Evolutionary conservation across 2,329 filamentous ascomycete species (phyloP), one percentile per base, ranked within the genome.

Genomic region (Colletotrichum sp.): DNA sequence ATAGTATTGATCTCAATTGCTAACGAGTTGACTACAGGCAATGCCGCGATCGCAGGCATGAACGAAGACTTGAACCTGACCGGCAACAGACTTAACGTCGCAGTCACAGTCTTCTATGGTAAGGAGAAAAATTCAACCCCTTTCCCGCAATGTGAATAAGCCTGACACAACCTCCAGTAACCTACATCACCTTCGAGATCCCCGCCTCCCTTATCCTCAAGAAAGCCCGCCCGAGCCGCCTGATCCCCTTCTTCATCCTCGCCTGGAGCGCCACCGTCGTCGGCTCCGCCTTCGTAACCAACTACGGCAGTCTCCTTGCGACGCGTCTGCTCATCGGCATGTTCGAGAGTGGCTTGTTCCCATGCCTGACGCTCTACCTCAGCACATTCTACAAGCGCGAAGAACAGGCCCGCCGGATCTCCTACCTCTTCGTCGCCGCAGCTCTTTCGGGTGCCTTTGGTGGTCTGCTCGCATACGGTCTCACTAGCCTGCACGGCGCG

Each of bases 81-180:
- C 9, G 77, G 81, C 15, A 81, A 82, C 60, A 81, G 88, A 75
- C 88, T 87, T 78, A 87, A 85, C 18, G 87, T 82, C 3, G 88
- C 79, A 0, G 78, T 80, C 24, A 78, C 77, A 13, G 72, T 90
- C 64, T 89, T 90, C 78, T 90, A 89, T 75, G 73, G 73, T 72
- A 55, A 57, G n/a, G n/a, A n/a, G n/a, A n/a, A n/a, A n/a, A n/a
- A n/a, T n/a, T n/a, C n/a, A n/a, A n/a, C n/a, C n/a, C n/a, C 87
- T 87, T 78, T 85, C 84, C 15, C 78, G 85, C 44, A 84, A 39
- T 0, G 13, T 0, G 2, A 48, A 13, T 0, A 57, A n/a, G 2
- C 84, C 80, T 93, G 6, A 92, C 91, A 1, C 91, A 93, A 81
- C 84, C 92, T 12, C 90, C 91, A 0, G 87, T 85, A 9, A 89